Conservation (phyloP, 257 asterid species). For the Ehretia macrophylla region DNA sequence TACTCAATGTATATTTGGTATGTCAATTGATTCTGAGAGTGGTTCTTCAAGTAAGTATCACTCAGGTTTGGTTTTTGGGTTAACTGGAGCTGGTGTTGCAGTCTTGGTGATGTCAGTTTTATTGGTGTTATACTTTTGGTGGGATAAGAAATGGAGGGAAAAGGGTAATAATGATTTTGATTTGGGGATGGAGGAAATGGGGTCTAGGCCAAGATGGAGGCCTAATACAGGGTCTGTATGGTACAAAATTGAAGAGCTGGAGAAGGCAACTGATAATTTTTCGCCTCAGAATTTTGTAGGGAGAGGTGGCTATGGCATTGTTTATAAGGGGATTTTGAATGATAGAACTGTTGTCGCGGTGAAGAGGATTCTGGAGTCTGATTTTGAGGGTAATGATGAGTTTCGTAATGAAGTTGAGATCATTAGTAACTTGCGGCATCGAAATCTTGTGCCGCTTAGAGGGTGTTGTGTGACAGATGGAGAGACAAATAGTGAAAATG, state of each 20-base stretch:
- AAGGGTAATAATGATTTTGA: background rate
- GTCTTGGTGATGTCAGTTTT: slow-evolving; percentile 1
- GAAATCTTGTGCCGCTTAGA: slow-evolving; percentile 11
- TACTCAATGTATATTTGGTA: background rate
- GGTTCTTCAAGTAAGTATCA: background rate
- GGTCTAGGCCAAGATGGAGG: slow-evolving; percentile 1
- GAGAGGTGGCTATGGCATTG: slow-evolving; percentile 13
- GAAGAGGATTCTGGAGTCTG: slow-evolving; percentile 10
- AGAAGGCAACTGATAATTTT: slow-evolving; percentile 8
- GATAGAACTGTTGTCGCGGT: slow-evolving; percentile 10
- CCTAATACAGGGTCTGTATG: slow-evolving; percentile 11
- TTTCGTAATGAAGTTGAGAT: slow-evolving; percentile 14
- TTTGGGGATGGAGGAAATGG: slow-evolving; percentile 1
- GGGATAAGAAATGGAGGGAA: slow-evolving; percentile 13
- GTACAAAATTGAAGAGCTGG: slow-evolving; percentile 8
- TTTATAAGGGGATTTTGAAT: slow-evolving; percentile 6
- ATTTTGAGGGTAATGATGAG: slow-evolving; percentile 7
- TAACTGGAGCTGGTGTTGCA: slow-evolving; percentile 7
- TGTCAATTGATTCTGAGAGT: background rate
- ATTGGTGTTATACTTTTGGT: slow-evolving; percentile 5
- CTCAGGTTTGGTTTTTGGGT: slow-evolving; percentile 5
- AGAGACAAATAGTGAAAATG: background rate
- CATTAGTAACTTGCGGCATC: slow-evolving; percentile 13
- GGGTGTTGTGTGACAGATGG: slow-evolving; percentile 13
- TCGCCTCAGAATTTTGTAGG: slow-evolving; percentile 12